Evolutionary conservation across 495 filamentous ascomycete species (phyloP).

Genomic region (Trichoderma reesei): DNA sequence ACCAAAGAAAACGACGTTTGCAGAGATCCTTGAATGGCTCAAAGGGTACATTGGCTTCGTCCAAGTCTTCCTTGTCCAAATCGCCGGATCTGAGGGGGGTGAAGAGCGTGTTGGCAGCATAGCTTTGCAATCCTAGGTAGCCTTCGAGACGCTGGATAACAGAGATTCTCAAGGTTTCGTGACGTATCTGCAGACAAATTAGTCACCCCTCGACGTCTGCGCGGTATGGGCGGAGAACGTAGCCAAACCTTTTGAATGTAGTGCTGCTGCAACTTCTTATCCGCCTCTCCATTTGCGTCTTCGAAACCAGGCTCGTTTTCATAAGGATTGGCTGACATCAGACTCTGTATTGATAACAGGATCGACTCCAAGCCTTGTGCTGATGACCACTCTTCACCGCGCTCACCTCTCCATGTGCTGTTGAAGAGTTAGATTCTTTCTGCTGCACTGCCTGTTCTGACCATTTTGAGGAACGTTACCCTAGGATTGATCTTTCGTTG

Average conservation of each 20-base stretch:
- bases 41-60: conserved; percentile 44
- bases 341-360: conserved; percentile 87
- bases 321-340: conserved; percentile 91
- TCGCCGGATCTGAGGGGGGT: conserved; percentile 31
- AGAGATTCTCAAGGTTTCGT: conserved; percentile 81
- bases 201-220: conserved; percentile 1
- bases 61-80: conserved; percentile 40
- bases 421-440: conserved; percentile 20
- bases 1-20: conserved; percentile 93
- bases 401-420: conserved; percentile 87
- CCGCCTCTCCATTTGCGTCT: conserved; percentile 50
- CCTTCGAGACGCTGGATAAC: conserved; percentile 79
- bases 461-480: conserved; percentile 41
- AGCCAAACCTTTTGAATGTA: conserved; percentile 72
- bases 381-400: conserved; percentile 89
- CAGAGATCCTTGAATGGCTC: conserved; percentile 82
- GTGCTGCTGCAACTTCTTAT: conserved; percentile 65
- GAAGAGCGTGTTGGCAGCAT: conserved; percentile 30
- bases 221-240: background rate
- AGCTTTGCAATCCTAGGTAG: conserved; percentile 54
- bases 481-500: conserved; percentile 67
- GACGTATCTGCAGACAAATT: conserved; percentile 56
- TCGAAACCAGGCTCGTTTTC: conserved; percentile 95
- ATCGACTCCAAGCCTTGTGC: conserved; percentile 94
- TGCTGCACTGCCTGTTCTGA: conserved; percentile 4